Evolutionary conservation across 495 filamentous ascomycete genomes (phyloP).

Genomic region (Tuber aestivum): DNA sequence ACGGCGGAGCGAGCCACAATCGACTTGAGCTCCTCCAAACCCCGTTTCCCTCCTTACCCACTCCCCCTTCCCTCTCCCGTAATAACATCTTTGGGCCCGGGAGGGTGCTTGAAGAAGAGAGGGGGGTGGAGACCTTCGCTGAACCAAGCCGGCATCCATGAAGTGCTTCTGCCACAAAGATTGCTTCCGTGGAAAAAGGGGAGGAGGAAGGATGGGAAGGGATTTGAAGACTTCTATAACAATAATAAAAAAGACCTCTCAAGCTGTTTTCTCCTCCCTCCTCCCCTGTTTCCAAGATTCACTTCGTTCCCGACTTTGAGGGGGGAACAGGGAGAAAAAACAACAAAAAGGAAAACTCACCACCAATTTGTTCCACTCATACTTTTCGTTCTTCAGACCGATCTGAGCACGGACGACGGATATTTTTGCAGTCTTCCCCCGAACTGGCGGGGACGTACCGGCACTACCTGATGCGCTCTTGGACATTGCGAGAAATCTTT

Average conservation of each 20-base stretch:
- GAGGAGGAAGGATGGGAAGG: neutral
- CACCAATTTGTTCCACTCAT: constrained; percentile 3
- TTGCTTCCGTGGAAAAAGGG: neutral
- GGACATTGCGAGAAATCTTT: neutral
- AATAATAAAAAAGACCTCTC: neutral
- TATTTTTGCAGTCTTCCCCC: neutral
- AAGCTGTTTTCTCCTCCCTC: neutral
- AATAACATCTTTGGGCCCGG: neutral
- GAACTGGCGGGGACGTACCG: constrained; percentile 5
- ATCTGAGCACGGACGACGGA: neutral
- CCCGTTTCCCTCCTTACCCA: neutral
- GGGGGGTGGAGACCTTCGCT: neutral
- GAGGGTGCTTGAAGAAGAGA: neutral
- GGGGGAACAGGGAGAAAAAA: neutral
- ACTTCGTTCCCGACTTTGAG: neutral
- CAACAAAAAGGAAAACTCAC: constrained; percentile 3
- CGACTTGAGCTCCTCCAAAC: neutral
- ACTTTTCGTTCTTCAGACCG: constrained; percentile 3
- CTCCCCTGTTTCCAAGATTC: neutral
- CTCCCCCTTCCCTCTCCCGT: neutral
- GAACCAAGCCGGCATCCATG: neutral
- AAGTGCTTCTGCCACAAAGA: neutral
- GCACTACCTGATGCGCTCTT: neutral
- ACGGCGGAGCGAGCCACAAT: neutral
- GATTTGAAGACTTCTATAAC: neutral